Base-by-base conservation (phyloP, 2,329 filamentous ascomycete genomes). In the Chaetomium sp. region DNA sequence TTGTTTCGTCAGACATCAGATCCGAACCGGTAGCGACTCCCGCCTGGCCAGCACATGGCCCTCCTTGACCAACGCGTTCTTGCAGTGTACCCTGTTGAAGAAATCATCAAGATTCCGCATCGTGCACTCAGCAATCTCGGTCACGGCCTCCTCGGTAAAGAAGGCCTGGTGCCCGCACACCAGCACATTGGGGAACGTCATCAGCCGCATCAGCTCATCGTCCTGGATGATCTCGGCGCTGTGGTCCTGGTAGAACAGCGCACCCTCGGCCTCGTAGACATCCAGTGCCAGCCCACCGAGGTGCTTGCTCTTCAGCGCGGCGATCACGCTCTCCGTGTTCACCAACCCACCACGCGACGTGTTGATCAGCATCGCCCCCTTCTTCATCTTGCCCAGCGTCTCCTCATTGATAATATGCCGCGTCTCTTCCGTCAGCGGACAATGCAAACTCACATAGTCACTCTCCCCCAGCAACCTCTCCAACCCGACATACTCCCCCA, bases 101-200 rank as follows among this genome's bases (percentile, higher is more conserved):
- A 82, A 81, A 65, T 84, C 81, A 31, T 78, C 77, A 3, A 88
- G 71, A 72, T 89, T 90, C 63, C 77, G 75, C 66, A 89, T 70
- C 1, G 87, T 89, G 60, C 80, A 83, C 54, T 83, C 81, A 1
- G 87, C 82, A 70, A 90, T 90, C 75, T 89, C 86, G 8, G 78
- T 77, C 57, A 90, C 75, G 0, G 88, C 88, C 75, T 90, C 87
- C 38, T 83, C 77, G 5, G 87, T 90, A 70, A 90, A 88, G 76
- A 90, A 90, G 1, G 85, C 88, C 77, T 90, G 88, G 70, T 90
- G 88, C 0, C 87, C 87, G 68, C 83, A 87, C 65, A 90, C 77
- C 53, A 90, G 74, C 3, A 89, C 87, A 67, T 90, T 90, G 65
- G 83, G 87, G 70, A 90, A 90, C 0, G 87, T 89, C 76, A 87